These are phyloP conservation scores for Candolleomyces efflorescens DNA, from an alignment of 768 basidiomycete species.

Conservation along the genomic window DNA sequence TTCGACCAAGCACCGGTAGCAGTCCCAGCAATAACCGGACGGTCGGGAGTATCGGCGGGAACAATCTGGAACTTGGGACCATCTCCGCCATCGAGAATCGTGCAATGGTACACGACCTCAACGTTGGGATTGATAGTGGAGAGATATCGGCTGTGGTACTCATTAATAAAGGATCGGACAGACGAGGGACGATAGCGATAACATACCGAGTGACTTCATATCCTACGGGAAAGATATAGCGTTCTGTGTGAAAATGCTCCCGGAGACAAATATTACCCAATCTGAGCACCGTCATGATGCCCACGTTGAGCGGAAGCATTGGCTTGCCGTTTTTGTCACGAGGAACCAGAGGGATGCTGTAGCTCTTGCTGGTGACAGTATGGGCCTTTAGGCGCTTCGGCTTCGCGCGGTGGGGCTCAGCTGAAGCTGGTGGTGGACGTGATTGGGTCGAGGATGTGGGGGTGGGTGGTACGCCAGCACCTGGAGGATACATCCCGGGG, in stretches of 20 bases:
- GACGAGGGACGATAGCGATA: neutral
- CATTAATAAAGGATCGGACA: slow-evolving; percentile 6
- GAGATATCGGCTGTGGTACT: slow-evolving; percentile 57
- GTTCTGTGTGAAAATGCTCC: slow-evolving; percentile 82
- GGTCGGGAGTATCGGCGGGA: slow-evolving; percentile 65
- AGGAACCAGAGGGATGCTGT: slow-evolving; percentile 75
- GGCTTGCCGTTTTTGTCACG: slow-evolving; percentile 69
- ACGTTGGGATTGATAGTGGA: slow-evolving; percentile 65
- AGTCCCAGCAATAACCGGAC: slow-evolving; percentile 77
- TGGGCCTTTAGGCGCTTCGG: slow-evolving; percentile 79
- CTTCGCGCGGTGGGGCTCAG: slow-evolving; percentile 48
- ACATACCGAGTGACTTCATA: slow-evolving; percentile 76
- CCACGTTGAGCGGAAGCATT: slow-evolving; percentile 74
- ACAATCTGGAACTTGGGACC: slow-evolving; percentile 85
- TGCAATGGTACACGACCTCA: slow-evolving; percentile 78
- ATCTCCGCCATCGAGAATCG: slow-evolving; percentile 80
- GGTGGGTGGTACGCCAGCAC: slow-evolving; percentile 17
- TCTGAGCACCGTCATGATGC: slow-evolving; percentile 79
- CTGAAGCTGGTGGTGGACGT: slow-evolving; percentile 17
- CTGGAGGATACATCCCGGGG: slow-evolving; percentile 31
- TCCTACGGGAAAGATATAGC: slow-evolving; percentile 86
- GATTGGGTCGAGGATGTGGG: slow-evolving; percentile 14
- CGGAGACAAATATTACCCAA: slow-evolving; percentile 77
- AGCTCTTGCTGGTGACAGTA: slow-evolving; percentile 73
- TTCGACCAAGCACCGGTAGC: slow-evolving; percentile 85